Evolutionary conservation across 1,284 basidiomycete genomes (phyloP).

Genomic region (Ustilago sp.): DNA sequence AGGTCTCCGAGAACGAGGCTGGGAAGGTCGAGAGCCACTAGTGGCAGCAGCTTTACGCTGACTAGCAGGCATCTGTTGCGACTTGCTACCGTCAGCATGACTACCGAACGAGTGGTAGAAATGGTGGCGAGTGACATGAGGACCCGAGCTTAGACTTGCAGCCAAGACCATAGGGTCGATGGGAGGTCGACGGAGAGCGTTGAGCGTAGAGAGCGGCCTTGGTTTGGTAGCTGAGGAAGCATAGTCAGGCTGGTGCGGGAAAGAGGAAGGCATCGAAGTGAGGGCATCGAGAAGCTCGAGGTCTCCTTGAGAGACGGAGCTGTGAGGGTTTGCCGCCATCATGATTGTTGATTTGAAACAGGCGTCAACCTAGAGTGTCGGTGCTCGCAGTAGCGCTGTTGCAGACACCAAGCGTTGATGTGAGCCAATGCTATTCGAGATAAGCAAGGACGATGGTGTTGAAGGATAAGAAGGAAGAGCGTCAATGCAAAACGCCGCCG

Average conservation of each 20-base stretch:
- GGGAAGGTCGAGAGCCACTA: neutral
- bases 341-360: constrained; percentile 21
- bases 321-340: constrained; percentile 38
- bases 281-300: constrained; percentile 59
- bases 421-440: neutral
- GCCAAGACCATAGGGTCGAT: constrained; percentile 67
- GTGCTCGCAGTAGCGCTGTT: constrained; percentile 11
- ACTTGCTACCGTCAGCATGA: constrained; percentile 34
- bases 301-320: constrained; percentile 38
- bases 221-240: constrained; percentile 19
- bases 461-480: constrained; percentile 1
- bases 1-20: constrained; percentile 23
- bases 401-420: neutral
- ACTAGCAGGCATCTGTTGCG: constrained; percentile 61
- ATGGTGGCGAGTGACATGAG: constrained; percentile 65
- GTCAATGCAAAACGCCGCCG: constrained; percentile 1
- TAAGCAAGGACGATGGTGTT: neutral
- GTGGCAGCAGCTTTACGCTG: constrained; percentile 41
- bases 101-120: constrained; percentile 63
- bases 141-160: constrained; percentile 61
- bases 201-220: constrained; percentile 57
- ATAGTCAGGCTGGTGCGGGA: constrained; percentile 35
- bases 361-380: neutral
- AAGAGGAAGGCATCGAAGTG: constrained; percentile 49
- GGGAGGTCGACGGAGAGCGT: constrained; percentile 63